These are phyloP conservation scores for Pestalotiopsis sp. DNA, from an alignment of 2,329 filamentous ascomycete species.

Conservation along the genomic window DNA sequence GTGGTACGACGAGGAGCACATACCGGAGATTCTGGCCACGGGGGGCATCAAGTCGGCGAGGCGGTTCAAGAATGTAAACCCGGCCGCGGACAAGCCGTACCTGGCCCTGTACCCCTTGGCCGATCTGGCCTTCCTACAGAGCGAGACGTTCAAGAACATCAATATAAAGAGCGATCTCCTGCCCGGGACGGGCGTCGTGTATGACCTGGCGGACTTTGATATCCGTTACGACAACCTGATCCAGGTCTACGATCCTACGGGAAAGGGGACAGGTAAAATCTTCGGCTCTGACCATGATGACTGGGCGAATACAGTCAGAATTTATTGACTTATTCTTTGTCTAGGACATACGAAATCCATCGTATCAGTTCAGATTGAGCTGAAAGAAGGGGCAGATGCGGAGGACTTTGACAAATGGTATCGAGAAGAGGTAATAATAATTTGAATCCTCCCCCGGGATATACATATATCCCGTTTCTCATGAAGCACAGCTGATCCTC, in stretches of 20 bases:
- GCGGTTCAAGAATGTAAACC: constrained; percentile 33
- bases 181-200: constrained; percentile 22
- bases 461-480: no score
- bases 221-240: constrained; percentile 23
- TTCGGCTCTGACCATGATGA: no score
- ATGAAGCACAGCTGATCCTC: not conserved
- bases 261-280: constrained; percentile 22
- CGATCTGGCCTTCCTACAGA: constrained; percentile 35
- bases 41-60: constrained; percentile 34
- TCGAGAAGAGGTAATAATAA: constrained; percentile 20
- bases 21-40: constrained; percentile 36
- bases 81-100: constrained; percentile 31
- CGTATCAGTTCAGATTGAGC: constrained; percentile 18
- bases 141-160: constrained; percentile 36
- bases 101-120: constrained; percentile 38
- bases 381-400: constrained; percentile 14
- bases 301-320: not conserved
- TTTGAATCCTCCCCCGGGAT: no score
- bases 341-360: constrained; percentile 21
- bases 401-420: constrained; percentile 26
- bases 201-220: constrained; percentile 25
- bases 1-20: constrained; percentile 43
- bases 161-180: constrained; percentile 32
- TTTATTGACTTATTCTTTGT: not conserved
- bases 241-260: constrained; percentile 24